These are phyloP conservation scores for Fraxinus anomala DNA, from an alignment of 257 asterid species.

Conservation along the genomic window DNA sequence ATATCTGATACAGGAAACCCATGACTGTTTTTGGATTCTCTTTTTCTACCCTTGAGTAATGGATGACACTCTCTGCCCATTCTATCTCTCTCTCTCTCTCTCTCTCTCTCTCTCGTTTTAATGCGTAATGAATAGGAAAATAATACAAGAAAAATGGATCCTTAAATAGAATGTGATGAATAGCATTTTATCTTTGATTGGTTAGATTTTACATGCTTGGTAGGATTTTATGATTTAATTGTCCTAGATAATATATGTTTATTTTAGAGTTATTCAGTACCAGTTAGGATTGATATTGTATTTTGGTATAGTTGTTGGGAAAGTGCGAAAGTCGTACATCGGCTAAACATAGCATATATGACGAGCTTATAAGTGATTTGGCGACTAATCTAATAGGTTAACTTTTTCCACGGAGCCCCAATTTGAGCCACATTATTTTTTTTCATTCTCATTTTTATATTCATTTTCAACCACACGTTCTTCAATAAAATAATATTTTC, in stretches of 20 bases:
- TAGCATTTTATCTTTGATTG: background rate
- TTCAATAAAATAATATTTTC: too few relatives aligned
- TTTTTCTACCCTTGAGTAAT: conserved; percentile 64
- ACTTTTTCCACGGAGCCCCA: too few relatives aligned
- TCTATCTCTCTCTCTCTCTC: background rate
- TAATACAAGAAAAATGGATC: background rate
- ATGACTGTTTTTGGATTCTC: conserved; percentile 70
- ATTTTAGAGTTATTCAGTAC: background rate
- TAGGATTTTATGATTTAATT: background rate
- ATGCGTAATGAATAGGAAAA: background rate
- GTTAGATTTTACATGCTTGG: background rate
- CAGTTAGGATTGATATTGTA: background rate
- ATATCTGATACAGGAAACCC: conserved; percentile 53
- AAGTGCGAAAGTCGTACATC: background rate
- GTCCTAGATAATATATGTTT: background rate
- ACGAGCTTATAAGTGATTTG: too few relatives aligned
- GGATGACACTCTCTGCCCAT: conserved; percentile 61
- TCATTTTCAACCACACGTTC: too few relatives aligned
- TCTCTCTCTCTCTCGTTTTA: background rate
- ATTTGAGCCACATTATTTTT: too few relatives aligned
- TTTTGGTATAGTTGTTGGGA: background rate
- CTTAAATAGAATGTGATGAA: background rate
- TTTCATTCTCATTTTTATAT: too few relatives aligned
- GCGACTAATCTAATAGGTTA: too few relatives aligned
- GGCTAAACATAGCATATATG: background rate